phyloP scores from a whole-genome alignment of 768 basidiomycete genomes.

The Vararia minispora region DNA sequence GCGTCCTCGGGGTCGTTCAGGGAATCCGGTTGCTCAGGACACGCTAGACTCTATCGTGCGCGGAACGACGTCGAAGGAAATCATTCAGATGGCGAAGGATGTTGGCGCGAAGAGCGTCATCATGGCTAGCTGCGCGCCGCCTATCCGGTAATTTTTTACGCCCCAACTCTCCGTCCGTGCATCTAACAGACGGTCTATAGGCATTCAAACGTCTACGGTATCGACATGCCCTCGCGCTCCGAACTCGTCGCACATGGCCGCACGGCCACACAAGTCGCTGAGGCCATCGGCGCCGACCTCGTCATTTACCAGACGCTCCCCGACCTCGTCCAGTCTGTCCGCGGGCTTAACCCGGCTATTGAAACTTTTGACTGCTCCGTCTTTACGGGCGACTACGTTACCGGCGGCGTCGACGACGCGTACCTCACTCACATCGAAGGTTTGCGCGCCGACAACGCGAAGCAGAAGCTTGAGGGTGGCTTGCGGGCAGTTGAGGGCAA shows the following conservation, averaged over 20 bases:
- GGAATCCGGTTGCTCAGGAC: conserved; percentile 1
- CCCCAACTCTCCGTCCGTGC: conserved; percentile 4
- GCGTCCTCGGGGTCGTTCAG: conserved; percentile 10
- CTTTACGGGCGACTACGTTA: conserved; percentile 94
- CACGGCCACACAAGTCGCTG: conserved; percentile 93
- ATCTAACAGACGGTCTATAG: conserved; percentile 24
- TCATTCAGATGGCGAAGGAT: conserved; percentile 98
- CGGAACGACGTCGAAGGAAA: conserved; percentile 97
- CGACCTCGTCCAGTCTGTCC: conserved; percentile 79
- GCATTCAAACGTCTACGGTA: conserved; percentile 93
- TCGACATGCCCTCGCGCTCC: conserved; percentile 98
- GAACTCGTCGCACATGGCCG: conserved; percentile 98
- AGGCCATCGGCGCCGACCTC: conserved; percentile 91
- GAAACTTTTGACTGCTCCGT: conserved; percentile 89
- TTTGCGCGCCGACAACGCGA: conserved; percentile 73
- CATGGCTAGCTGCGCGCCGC: conserved; percentile 93
- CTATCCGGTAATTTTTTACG: conserved; percentile 56
- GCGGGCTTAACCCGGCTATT: conserved; percentile 73
- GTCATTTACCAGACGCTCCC: conserved; percentile 91
- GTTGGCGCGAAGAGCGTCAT: conserved; percentile 95
- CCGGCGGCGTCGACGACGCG: conserved; percentile 77
- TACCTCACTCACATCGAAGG: conserved; percentile 72
- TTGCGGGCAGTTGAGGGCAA: conserved; percentile 26
- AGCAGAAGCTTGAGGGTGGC: conserved; percentile 36
- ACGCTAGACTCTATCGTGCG: conserved; percentile 89